Conservation (phyloP, 192 early-diverging fungal genomes). For the Gamsiella multidivaricata region DNA sequence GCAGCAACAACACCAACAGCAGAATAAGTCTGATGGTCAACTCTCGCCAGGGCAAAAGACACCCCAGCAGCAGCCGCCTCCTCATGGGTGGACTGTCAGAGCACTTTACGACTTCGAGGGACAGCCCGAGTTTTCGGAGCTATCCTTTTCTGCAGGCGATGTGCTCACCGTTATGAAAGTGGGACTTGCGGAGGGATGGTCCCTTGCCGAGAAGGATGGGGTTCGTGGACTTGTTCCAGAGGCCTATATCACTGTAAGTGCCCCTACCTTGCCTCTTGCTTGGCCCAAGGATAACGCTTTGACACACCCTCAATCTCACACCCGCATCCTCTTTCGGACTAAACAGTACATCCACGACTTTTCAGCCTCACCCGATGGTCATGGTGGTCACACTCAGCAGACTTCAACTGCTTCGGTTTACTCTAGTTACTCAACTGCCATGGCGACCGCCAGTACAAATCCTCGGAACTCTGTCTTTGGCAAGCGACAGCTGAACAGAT, state of each 20-base stretch:
- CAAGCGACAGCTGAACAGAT: conserved; percentile 54
- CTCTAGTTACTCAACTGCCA: conserved; percentile 22
- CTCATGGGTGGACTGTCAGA: conserved; percentile 53
- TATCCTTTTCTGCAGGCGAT: conserved; percentile 56
- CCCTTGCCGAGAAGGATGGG: conserved; percentile 56
- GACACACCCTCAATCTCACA: not conserved
- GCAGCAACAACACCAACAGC: conserved; percentile 8
- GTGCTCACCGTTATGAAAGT: conserved; percentile 52
- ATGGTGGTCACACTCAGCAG: conserved; percentile 21
- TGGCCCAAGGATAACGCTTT: not conserved
- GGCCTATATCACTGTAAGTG: conserved; percentile 55
- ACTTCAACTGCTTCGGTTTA: conserved; percentile 22
- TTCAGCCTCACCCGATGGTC: conserved; percentile 35
- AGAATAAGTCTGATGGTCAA: not conserved
- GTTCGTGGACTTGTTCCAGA: conserved; percentile 56
- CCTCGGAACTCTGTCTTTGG: conserved; percentile 52
- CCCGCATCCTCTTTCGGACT: not conserved
- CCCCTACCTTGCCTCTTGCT: not conserved
- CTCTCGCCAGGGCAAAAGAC: not conserved
- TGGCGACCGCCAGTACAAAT: conserved; percentile 16
- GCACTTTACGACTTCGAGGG: conserved; percentile 59
- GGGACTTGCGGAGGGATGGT: conserved; percentile 57
- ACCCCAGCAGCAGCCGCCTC: conserved; percentile 32
- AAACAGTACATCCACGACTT: conserved; percentile 57
- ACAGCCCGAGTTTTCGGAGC: conserved; percentile 49